phyloP scores from a whole-genome alignment of 345 rosid species.

The Trapa incisa region DNA sequence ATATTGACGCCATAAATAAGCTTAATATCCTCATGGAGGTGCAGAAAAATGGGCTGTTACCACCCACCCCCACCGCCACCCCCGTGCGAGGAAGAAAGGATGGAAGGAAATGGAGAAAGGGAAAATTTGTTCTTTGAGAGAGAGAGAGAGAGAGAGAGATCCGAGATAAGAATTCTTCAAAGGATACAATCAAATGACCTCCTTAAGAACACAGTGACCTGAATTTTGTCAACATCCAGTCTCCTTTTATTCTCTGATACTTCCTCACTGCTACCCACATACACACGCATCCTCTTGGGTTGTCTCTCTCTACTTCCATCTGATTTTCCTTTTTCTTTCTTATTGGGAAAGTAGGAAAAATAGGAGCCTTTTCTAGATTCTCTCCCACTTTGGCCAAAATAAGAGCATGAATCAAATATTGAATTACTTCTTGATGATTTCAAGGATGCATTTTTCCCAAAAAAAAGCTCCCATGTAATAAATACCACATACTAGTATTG shows the following conservation, averaged over 20 bases:
- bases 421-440: too few relatives aligned
- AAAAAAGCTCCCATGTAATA: too few relatives aligned
- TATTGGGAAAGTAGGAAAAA: not conserved
- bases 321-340: slow-evolving; percentile 17
- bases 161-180: slow-evolving; percentile 55
- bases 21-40: not conserved
- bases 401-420: too few relatives aligned
- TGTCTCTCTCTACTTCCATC: too few relatives aligned
- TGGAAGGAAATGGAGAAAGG: not conserved
- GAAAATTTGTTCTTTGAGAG: slow-evolving; percentile 12
- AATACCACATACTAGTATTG: too few relatives aligned
- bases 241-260: slow-evolving; percentile 37
- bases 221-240: slow-evolving; percentile 93
- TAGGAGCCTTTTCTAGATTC: not conserved
- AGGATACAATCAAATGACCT: slow-evolving; percentile 57
- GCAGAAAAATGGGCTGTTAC: too few relatives aligned
- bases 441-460: too few relatives aligned
- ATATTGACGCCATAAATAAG: not conserved
- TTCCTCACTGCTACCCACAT: too few relatives aligned
- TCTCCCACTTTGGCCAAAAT: not conserved
- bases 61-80: slow-evolving; percentile 18
- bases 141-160: slow-evolving; percentile 24
- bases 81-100: not conserved
- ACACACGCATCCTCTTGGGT: too few relatives aligned
- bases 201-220: slow-evolving; percentile 74